Percentiles rank a stretch among this genome's conserved stretches.
Conservation (phyloP, 495 filamentous ascomycete genomes). For the Aspergillus bertholletiae region DNA sequence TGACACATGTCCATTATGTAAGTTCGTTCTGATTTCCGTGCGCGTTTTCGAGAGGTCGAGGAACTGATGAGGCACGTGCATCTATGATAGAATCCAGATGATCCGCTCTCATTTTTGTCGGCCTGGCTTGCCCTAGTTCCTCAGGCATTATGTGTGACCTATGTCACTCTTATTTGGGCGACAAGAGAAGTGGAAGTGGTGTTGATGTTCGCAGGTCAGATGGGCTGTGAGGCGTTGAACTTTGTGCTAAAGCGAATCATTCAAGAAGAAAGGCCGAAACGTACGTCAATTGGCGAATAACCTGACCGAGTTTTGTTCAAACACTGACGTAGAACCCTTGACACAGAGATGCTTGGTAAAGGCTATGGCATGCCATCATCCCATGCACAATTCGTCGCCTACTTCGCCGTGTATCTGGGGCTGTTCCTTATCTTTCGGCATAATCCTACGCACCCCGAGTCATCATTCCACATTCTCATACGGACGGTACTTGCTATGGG, state of each 20-base stretch:
- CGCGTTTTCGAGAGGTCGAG: neutral
- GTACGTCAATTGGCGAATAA: conserved; percentile 35
- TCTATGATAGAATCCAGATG: conserved; percentile 72
- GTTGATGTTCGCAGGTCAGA: conserved; percentile 87
- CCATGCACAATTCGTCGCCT: conserved; percentile 90
- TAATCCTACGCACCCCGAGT: conserved; percentile 44
- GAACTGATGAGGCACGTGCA: conserved; percentile 12
- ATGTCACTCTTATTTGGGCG: conserved; percentile 83
- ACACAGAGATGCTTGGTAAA: conserved; percentile 74
- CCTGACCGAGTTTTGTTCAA: neutral
- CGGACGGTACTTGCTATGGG: conserved; percentile 53
- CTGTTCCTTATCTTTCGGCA: conserved; percentile 83
- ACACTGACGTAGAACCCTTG: neutral
- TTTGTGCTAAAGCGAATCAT: conserved; percentile 85
- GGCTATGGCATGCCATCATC: conserved; percentile 99
- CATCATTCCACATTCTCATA: conserved; percentile 53
- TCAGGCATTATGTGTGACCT: conserved; percentile 84
- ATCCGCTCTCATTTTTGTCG: conserved; percentile 79
- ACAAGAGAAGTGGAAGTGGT: conserved; percentile 87
- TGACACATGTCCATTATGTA: conserved; percentile 97
- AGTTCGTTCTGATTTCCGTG: conserved; percentile 15
- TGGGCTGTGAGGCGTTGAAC: conserved; percentile 92
- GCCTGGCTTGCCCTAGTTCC: conserved; percentile 93
- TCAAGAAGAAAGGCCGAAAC: conserved; percentile 82
- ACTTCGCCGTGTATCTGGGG: conserved; percentile 77